Evolutionary conservation across 2,329 filamentous ascomycete genomes (phyloP).

Genomic region (Nakataea oryzae): DNA sequence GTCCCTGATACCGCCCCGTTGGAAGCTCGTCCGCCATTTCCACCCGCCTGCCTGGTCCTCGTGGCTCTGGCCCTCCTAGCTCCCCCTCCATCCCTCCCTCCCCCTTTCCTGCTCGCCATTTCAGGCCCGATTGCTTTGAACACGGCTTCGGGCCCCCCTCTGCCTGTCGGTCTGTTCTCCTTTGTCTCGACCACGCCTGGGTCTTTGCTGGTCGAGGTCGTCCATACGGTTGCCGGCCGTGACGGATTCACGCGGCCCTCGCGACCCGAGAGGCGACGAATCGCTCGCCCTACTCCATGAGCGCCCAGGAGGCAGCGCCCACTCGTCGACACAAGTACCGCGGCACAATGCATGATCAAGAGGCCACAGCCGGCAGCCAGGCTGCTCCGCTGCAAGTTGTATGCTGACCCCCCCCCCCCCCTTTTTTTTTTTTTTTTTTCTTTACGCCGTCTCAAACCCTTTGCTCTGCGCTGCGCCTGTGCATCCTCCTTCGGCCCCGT

Average conservation of each 20-base stretch:
- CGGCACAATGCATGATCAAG: conserved; percentile 1
- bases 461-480: background rate
- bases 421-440: background rate
- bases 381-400: conserved; percentile 1
- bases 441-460: background rate
- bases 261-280: background rate
- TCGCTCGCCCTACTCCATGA: background rate
- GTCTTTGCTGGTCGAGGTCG: background rate
- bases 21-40: background rate
- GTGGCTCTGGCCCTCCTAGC: background rate
- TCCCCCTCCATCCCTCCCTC: background rate
- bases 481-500: background rate
- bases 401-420: background rate
- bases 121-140: background rate
- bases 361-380: conserved; percentile 1
- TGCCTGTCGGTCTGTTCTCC: background rate
- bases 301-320: conserved; percentile 3
- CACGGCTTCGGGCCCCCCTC: too few species aligned
- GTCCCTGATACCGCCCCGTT: background rate
- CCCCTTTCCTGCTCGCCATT: background rate
- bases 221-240: background rate
- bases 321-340: background rate
- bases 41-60: background rate
- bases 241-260: background rate
- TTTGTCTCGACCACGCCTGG: background rate